Base-by-base conservation (phyloP, 2,329 filamentous ascomycete species). In the Alternaria conjuncta region DNA sequence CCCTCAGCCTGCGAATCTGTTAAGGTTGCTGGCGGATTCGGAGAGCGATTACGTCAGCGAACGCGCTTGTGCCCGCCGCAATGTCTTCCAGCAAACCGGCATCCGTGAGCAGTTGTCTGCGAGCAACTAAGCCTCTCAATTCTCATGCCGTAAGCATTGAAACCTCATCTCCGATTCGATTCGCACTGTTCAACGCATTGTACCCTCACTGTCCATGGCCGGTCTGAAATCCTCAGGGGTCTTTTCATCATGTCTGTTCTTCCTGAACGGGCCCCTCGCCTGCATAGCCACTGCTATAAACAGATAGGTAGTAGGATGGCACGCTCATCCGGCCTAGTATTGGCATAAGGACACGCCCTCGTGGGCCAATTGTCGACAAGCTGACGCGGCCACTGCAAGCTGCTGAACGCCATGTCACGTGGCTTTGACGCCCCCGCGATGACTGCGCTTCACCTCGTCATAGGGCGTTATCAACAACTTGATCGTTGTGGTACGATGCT, bases 341-440 rank as follows among this genome's bases (percentile, higher is more conserved):
- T 25, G 44, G 44, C 28, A 18, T 25, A 7, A 57, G 55, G 45
- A 50, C n/a, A 57, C 44, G 55, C 15, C 23, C 30, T 15, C 28
- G 18, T 20, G 30, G 44, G 28, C 55, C 44, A 49, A 57, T 50
- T 25, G 45, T 23, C 45, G 44, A 50, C 45, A 50, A 20, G 55
- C 55, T 57, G 44, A 57, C 55, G 55, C 55, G 59, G 59, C 59
- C 10, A 47, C 26, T 36, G 32, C 32, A 36, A 36, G 49, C 30
- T 57, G 26, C 60, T 62, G 60, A 62, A 57, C 28, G 36, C 60
- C 46, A 58, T 25, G 23, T 62, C 55, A 58, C 60, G 55, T 62
- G 60, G 53, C 55, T 54, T 41, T 56, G 50, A 21, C 18, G 20
- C 44, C 20, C 18, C 44, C 20, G 21, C 21, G 44, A 46, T 46